Evolutionary conservation across 208 protist genomes (phyloP).

Genomic region (Leishmania turanica): DNA sequence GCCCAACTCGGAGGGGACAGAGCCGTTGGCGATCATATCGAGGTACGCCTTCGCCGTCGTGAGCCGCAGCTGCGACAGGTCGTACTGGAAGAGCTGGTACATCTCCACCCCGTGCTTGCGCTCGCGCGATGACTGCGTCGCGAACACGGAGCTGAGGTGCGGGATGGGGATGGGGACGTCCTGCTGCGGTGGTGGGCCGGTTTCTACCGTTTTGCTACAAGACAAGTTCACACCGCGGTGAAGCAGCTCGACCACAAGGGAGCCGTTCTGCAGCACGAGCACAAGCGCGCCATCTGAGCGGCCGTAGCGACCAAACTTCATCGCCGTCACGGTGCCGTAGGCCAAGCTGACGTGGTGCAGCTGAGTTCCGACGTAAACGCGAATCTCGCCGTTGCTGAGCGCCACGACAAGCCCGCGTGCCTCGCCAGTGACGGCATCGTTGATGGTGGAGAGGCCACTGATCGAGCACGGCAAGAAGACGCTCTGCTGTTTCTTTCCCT

Average conservation of each 20-base stretch:
- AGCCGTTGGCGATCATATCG: slow-evolving; percentile 16
- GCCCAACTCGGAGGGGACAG: slow-evolving; percentile 26
- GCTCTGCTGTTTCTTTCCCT: slow-evolving; percentile 85
- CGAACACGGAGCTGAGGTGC: slow-evolving; percentile 93
- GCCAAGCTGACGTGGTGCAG: slow-evolving; percentile 83
- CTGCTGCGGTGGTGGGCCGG: slow-evolving; percentile 88
- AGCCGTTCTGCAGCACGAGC: slow-evolving; percentile 86
- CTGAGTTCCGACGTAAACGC: slow-evolving; percentile 90
- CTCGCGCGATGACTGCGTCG: slow-evolving; percentile 93
- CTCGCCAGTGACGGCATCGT: slow-evolving; percentile 52
- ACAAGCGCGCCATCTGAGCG: slow-evolving; percentile 92
- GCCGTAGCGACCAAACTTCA: slow-evolving; percentile 93
- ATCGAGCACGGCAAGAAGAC: slow-evolving; percentile 76
- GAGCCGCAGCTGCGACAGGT: slow-evolving; percentile 90
- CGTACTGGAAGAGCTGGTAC: slow-evolving; percentile 93
- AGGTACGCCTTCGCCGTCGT: slow-evolving; percentile 90
- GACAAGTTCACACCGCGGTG: slow-evolving; percentile 82
- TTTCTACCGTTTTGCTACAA: slow-evolving; percentile 27
- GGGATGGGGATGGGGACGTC: slow-evolving; percentile 93
- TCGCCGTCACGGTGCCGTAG: slow-evolving; percentile 79
- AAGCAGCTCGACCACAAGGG: slow-evolving; percentile 92
- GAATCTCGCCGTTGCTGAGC: slow-evolving; percentile 89
- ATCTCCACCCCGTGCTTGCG: slow-evolving; percentile 83
- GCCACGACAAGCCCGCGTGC: slow-evolving; percentile 89
- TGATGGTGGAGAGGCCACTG: slow-evolving; percentile 74